A percentile compares a stretch with the other conserved stretches of the same genome.
These are phyloP conservation scores for Globisporangium barbulae DNA, from an alignment of 352 stramenopile genomes.

Conservation along the genomic window DNA sequence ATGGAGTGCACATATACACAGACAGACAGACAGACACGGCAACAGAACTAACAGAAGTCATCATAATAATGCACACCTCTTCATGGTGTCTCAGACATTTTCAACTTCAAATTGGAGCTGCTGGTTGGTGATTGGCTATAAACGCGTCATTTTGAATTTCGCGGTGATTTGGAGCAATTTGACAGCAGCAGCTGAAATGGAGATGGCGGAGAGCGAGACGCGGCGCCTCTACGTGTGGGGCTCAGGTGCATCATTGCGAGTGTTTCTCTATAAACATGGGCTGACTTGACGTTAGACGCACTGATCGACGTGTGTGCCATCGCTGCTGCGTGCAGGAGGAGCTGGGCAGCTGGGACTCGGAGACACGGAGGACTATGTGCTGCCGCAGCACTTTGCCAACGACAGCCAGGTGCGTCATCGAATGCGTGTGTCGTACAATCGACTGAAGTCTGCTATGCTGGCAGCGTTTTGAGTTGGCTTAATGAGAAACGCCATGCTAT, in stretches of 20 bases:
- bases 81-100: neutral
- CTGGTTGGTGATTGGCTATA: conserved; percentile 9
- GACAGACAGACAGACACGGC: neutral
- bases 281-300: neutral
- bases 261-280: no score
- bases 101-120: neutral
- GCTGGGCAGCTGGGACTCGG: conserved; percentile 64
- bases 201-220: neutral
- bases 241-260: conserved; percentile 32
- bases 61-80: neutral
- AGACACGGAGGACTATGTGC: conserved; percentile 44
- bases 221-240: conserved; percentile 39
- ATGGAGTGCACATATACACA: neutral
- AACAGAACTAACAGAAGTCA: neutral
- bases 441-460: neutral
- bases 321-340: conserved; percentile 30
- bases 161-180: no score
- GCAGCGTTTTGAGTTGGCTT: neutral
- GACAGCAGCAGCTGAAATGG: neutral
- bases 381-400: conserved; percentile 41
- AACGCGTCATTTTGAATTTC: neutral
- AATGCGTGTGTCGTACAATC: neutral
- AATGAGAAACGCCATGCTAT: neutral
- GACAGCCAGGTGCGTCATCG: neutral
- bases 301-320: neutral